These are phyloP conservation scores for Trichoderma koningii DNA, from an alignment of 2,329 filamentous ascomycete genomes.

Conservation along the genomic window DNA sequence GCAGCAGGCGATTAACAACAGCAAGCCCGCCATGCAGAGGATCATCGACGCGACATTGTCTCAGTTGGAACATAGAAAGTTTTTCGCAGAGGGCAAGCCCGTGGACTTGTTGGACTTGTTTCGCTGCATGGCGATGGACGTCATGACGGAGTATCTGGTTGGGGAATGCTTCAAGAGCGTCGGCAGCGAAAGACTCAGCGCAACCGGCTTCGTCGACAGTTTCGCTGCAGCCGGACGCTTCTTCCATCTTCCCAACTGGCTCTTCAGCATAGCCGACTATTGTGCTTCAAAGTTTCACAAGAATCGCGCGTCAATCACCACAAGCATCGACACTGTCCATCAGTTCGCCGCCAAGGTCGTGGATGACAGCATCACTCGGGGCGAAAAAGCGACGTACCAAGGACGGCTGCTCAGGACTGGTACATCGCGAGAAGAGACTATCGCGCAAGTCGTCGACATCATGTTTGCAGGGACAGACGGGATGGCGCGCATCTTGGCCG, in stretches of 20 bases:
- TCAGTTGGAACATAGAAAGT: background rate
- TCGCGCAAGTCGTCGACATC: background rate
- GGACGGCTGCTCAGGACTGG: background rate
- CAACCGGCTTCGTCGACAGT: background rate
- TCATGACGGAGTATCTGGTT: background rate
- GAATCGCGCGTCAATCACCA: background rate
- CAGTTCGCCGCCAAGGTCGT: background rate
- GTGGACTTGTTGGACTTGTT: background rate
- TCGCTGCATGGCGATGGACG: slow-evolving; percentile 5
- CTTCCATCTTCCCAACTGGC: background rate
- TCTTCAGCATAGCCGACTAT: background rate
- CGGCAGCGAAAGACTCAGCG: background rate
- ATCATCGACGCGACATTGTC: background rate
- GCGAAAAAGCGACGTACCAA: slow-evolving; percentile 4
- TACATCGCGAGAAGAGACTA: background rate
- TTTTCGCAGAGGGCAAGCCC: background rate
- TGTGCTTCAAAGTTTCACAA: background rate
- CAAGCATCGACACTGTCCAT: background rate
- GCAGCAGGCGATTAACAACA: slow-evolving; percentile 3
- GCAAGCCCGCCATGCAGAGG: background rate
- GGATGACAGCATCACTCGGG: background rate
- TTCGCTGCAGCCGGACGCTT: slow-evolving; percentile 1
- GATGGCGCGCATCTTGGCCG: background rate
- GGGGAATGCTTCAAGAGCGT: slow-evolving; percentile 7
- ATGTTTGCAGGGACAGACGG: background rate